Base-by-base conservation (phyloP, 306 rosid genomes). In the Malus sieversii region DNA sequence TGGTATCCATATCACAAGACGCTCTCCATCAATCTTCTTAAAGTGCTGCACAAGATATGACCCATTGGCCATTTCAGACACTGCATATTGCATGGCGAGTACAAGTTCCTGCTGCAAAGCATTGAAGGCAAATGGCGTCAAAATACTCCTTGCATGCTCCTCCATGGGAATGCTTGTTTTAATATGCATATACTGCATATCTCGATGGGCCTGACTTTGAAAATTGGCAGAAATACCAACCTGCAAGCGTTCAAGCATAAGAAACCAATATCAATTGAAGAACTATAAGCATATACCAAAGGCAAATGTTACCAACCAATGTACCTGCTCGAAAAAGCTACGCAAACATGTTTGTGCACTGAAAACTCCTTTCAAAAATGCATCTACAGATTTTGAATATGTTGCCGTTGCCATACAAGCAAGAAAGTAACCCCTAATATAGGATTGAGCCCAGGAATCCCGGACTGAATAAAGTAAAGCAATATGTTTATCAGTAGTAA, bases 291-390 rank as follows among this genome's bases (percentile, higher is more conserved):
- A 70, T 66, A 61, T 12, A 70, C 58, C 45, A 72, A 16, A 30
- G 8, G 18, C 58, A 65, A 33, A 76, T 19, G 58, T 46, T 67
- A 46, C 58, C 42, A 45, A 76, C 22, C 4, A 46, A 77, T 67
- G 23, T 81, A 92, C 99, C 98, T 90, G 97, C 84, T 90, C 97
- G 35, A 95, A 90, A 77, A 95, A 90, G 82, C 91, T 85, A 55
- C 97, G 93, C 82, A 95, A 79, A 82, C 92, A 95, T 65, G 92
- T 80, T 45, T 90, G 93, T 22, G 90, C 58, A 48, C 84, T 52
- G 79, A 92, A 87, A 76, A 88, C 64, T 51, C 88, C 91, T 84
- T 90, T 92, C 82, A 95, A 71, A 85, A 90, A 90, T 25, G 81
- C 76, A 70, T 90, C 93, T 33, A 88, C 66, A 22, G 90, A 88